Percentiles rank a stretch among this genome's conserved stretches.
phyloP scores from a whole-genome alignment of 169 alveolate genomes.

The Plasmodium malariae region DNA sequence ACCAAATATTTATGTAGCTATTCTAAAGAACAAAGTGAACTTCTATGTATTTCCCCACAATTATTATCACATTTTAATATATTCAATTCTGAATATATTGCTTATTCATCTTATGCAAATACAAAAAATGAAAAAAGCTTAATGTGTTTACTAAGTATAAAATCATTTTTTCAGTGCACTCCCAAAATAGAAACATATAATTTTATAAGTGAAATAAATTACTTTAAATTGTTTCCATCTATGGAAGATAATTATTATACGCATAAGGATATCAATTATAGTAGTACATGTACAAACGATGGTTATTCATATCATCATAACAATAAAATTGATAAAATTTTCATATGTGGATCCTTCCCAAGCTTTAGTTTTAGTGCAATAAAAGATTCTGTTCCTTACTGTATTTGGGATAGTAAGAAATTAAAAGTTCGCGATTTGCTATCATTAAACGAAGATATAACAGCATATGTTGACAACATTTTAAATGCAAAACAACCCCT shows the following conservation, averaged over 20 bases:
- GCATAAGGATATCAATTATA: not conserved
- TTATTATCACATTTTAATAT: conserved; percentile 72
- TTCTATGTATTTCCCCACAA: conserved; percentile 60
- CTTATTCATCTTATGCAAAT: conserved; percentile 68
- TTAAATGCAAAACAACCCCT: conserved; percentile 74
- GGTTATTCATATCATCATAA: conserved; percentile 63
- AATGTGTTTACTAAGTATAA: conserved; percentile 47
- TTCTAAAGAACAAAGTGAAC: conserved; percentile 68
- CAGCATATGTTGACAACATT: conserved; percentile 48
- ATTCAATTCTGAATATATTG: conserved; percentile 72
- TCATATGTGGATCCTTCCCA: conserved; percentile 62
- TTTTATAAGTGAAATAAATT: conserved; percentile 58
- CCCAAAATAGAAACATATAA: conserved; percentile 63
- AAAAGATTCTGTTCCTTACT: conserved; percentile 54
- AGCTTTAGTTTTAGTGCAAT: conserved; percentile 69
- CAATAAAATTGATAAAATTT: conserved; percentile 76
- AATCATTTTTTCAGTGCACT: conserved; percentile 56
- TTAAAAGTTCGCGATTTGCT: conserved; percentile 66
- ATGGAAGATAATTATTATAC: not conserved
- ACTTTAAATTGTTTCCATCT: conserved; percentile 71
- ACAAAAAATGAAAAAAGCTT: conserved; percentile 61
- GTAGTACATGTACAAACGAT: conserved; percentile 10
- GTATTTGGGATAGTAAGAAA: conserved; percentile 76
- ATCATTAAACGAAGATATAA: conserved; percentile 27
- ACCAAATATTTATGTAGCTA: conserved; percentile 68